Conservation (phyloP, 83 land plant genomes). For the Picea mariana region DNA sequence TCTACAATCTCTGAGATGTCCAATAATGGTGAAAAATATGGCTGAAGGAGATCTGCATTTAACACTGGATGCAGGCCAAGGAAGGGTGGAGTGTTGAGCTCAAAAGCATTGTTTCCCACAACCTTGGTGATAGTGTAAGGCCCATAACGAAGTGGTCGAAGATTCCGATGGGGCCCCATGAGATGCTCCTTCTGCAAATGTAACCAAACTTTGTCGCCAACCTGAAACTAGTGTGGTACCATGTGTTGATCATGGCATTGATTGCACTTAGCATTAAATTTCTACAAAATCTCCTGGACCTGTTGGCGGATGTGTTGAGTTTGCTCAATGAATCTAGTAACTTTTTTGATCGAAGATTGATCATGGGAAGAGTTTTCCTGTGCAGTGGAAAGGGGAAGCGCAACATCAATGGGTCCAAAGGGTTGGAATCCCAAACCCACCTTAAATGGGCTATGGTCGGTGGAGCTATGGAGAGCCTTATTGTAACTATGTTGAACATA, state of each 20-base stretch:
- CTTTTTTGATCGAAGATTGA: neutral
- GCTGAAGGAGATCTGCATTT: no score
- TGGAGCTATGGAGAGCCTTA: neutral
- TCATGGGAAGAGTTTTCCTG: neutral
- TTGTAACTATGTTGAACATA: neutral
- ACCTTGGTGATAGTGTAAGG: neutral
- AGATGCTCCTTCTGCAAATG: neutral
- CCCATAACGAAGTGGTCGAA: neutral
- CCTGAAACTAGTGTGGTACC: neutral
- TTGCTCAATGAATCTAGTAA: neutral
- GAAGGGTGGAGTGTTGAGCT: neutral
- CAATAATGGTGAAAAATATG: no score
- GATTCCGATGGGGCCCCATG: neutral
- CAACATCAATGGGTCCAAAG: neutral
- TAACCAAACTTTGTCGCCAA: neutral
- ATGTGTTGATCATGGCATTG: neutral
- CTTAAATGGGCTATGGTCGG: neutral
- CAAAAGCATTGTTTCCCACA: neutral
- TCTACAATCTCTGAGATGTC: no score
- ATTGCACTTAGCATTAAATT: neutral
- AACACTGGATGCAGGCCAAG: no score
- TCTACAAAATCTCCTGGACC: neutral
- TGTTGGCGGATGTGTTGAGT: neutral
- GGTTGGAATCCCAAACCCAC: neutral
- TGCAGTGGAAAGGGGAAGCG: neutral